Base-by-base conservation (phyloP, 148 eudicot genomes). In the Mesembryanthemum crystallinum region DNA sequence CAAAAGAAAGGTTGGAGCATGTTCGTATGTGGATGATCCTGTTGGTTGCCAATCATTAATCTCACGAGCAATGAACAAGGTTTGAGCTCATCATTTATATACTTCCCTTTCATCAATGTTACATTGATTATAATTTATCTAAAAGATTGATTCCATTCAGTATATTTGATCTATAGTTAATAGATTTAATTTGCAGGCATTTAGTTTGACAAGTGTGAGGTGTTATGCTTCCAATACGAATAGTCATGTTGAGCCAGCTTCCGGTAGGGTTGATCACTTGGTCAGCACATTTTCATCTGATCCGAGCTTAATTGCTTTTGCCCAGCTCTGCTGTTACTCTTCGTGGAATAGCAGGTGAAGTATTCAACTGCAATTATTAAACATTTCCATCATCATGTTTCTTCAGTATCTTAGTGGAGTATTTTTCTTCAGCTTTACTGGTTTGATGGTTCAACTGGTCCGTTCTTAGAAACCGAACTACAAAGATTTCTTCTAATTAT, bases 21-120 rank as follows among this genome's bases (percentile, higher is more conserved):
- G 96, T 88, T 92, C 99, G 32, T 95, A 90, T 80, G 97, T 91
- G 60, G 99, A 95, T 83, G 99, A 95, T 83, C 99, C 99, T 70
- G 83, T 80, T 69, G 99, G 99, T 78, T 88, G 94, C 71, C 96
- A 92, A 77, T 95, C 98, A 54, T 79, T 92, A 71, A 85, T 92
- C 52, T 95, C 99, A 69, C 89, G 99, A 72, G 90, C 97, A 71
- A 92, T 90, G 92, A 92, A 95, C 87, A 95, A 95, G 97, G 99
- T 95, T 64, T 25, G 64, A 60, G 23, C 20, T 14, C 14, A 32
- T 55, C 63, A 13, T 64, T n/a, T 14, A 21, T 39, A 25, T 32
- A 64, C 8, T 37, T 64, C 3, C 12, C 24, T 8, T 21, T 42
- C 58, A 0, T 24, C 30, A 27, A 55, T 71, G 20, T 30, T 47